Percentiles rank a stretch among this genome's conserved stretches.
These are phyloP conservation scores for Trametes gibbosa DNA, from an alignment of 768 basidiomycete species.

Conservation along the genomic window DNA sequence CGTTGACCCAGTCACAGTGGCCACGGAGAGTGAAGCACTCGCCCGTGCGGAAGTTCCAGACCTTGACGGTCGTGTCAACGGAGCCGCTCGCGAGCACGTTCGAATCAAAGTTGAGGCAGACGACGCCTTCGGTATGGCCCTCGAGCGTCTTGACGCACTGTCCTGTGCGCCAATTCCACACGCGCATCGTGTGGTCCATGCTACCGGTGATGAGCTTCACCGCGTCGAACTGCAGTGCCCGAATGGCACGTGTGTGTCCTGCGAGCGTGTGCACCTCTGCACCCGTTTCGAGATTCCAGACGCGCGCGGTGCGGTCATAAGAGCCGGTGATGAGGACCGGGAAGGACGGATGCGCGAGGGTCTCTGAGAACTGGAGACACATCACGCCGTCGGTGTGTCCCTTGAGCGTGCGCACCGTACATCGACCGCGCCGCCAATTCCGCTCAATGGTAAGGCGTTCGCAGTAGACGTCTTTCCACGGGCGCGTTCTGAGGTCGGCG, in stretches of 20 bases:
- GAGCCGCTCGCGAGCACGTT: conserved; percentile 91
- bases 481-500: conserved; percentile 58
- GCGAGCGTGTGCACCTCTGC: conserved; percentile 75
- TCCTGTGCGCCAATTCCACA: conserved; percentile 95
- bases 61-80: conserved; percentile 91
- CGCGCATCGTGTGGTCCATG: conserved; percentile 93
- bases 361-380: conserved; percentile 94
- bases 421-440: conserved; percentile 95
- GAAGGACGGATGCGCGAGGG: conserved; percentile 76
- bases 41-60: conserved; percentile 91
- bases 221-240: conserved; percentile 93
- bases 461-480: conserved; percentile 98
- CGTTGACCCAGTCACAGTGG: conserved; percentile 95
- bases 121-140: conserved; percentile 89
- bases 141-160: conserved; percentile 83
- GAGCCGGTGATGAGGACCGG: conserved; percentile 97
- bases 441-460: conserved; percentile 95
- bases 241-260: conserved; percentile 90
- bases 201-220: conserved; percentile 93
- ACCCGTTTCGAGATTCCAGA: conserved; percentile 97
- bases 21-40: conserved; percentile 91
- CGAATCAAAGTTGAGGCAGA: conserved; percentile 87
- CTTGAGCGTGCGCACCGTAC: conserved; percentile 77
- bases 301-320: conserved; percentile 89
- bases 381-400: conserved; percentile 97